A percentile compares a stretch with the other conserved stretches of the same genome.
These are phyloP conservation scores for Trichaptum fuscoviolaceum DNA, from an alignment of 768 basidiomycete species.

Conservation along the genomic window DNA sequence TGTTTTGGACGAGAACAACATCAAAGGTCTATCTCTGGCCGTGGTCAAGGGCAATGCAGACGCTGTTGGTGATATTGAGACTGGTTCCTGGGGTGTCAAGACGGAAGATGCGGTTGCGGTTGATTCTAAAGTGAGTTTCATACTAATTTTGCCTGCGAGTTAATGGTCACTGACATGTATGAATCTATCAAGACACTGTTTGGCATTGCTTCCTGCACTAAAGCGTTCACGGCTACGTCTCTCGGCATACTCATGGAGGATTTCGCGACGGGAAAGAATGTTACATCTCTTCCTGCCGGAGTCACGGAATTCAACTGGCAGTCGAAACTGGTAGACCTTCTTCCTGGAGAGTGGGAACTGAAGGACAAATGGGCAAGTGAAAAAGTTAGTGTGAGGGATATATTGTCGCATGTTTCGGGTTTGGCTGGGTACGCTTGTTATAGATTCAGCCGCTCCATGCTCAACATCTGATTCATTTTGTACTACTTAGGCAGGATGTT, in stretches of 20 bases:
- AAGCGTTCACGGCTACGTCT: conserved; percentile 34
- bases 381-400: conserved; percentile 32
- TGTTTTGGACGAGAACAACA: conserved; percentile 11
- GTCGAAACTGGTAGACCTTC: conserved; percentile 30
- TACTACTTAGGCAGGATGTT: conserved; percentile 27
- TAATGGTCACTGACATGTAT: background rate
- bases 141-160: background rate
- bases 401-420: conserved; percentile 37
- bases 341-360: conserved; percentile 37
- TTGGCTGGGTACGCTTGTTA: conserved; percentile 25
- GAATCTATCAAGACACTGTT: conserved; percentile 30
- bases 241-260: conserved; percentile 39
- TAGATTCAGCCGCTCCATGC: background rate
- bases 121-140: conserved; percentile 27
- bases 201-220: conserved; percentile 31
- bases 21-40: conserved; percentile 27
- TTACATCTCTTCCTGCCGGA: conserved; percentile 27
- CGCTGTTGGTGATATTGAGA: conserved; percentile 21
- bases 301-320: conserved; percentile 30
- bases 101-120: conserved; percentile 29
- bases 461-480: background rate
- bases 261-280: conserved; percentile 29
- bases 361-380: conserved; percentile 36
- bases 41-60: conserved; percentile 18
- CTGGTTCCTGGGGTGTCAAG: conserved; percentile 29